These are phyloP conservation scores for Mycena galericulata DNA, from an alignment of 768 basidiomycete species.

Conservation along the genomic window DNA sequence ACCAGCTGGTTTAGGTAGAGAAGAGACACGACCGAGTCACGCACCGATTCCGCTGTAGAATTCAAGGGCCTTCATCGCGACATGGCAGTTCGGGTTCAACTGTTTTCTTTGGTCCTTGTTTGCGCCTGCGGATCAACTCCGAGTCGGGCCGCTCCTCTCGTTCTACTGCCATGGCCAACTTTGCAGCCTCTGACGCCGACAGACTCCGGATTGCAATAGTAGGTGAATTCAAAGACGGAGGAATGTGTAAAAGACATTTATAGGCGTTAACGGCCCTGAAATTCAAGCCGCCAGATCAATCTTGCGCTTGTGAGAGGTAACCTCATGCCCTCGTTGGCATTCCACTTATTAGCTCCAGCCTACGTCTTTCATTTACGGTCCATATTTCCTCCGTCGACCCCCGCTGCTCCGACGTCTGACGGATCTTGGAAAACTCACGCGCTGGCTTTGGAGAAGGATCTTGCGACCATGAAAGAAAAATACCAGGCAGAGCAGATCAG, in stretches of 20 bases:
- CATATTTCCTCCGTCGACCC: conserved; percentile 14
- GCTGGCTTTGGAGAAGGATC: conserved; percentile 39
- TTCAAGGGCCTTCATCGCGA: conserved; percentile 62
- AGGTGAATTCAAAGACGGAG: conserved; percentile 27
- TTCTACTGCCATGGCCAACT: not conserved
- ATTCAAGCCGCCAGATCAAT: conserved; percentile 56
- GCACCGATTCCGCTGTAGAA: conserved; percentile 87
- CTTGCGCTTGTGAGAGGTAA: conserved; percentile 51
- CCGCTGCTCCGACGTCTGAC: conserved; percentile 13
- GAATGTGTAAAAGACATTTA: not conserved
- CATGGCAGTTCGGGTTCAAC: conserved; percentile 23
- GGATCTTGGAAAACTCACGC: conserved; percentile 28
- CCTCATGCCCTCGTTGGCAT: not conserved
- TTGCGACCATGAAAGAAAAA: conserved; percentile 50
- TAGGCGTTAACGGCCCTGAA: conserved; percentile 62
- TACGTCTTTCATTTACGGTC: conserved; percentile 27
- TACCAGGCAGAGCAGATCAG: conserved; percentile 58
- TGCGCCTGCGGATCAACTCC: not conserved
- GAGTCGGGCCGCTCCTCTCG: too few species aligned
- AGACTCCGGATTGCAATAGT: conserved; percentile 58
- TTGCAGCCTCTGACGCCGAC: conserved; percentile 39
- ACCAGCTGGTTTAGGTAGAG: not conserved
- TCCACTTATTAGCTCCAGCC: conserved; percentile 4
- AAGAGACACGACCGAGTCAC: conserved; percentile 28
- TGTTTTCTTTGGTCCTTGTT: conserved; percentile 1